Evolutionary conservation across 2,329 filamentous ascomycete species (phyloP).

Genomic region (Cordyceps sp.): DNA sequence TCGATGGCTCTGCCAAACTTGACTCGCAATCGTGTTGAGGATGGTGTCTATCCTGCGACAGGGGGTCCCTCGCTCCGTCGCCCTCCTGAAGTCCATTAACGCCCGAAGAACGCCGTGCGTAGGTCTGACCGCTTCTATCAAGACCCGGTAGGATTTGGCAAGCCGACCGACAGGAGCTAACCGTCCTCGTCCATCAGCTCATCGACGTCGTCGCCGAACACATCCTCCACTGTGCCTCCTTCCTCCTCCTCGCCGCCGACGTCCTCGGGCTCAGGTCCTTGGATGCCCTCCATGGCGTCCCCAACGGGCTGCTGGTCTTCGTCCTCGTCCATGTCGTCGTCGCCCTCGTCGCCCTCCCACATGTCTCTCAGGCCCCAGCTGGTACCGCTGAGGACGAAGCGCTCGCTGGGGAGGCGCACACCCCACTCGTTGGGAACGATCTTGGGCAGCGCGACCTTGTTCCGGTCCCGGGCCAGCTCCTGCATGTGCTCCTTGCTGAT

Average conservation of each 20-base stretch:
- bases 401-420: slow-evolving; percentile 47
- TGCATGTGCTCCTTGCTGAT: slow-evolving; percentile 60
- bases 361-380: slow-evolving; percentile 47
- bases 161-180: neutral
- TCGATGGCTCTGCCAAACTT: no score
- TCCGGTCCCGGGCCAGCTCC: slow-evolving; percentile 56
- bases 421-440: slow-evolving; percentile 52
- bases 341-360: slow-evolving; percentile 30
- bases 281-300: slow-evolving; percentile 33
- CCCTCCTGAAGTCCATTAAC: neutral
- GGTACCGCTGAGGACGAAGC: slow-evolving; percentile 49
- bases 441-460: slow-evolving; percentile 47
- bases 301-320: slow-evolving; percentile 21
- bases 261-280: slow-evolving; percentile 22
- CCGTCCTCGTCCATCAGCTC: slow-evolving; percentile 36
- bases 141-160: neutral
- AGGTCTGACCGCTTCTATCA: no score
- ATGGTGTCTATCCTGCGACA: no score
- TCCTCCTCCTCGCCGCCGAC: slow-evolving; percentile 29
- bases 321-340: slow-evolving; percentile 21
- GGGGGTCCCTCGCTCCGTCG: neutral
- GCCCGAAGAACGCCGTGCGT: neutral
- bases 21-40: no score
- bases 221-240: slow-evolving; percentile 34
- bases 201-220: slow-evolving; percentile 36